phyloP scores from a whole-genome alignment of 208 protist species.

The Entamoeba moshkovskii region DNA sequence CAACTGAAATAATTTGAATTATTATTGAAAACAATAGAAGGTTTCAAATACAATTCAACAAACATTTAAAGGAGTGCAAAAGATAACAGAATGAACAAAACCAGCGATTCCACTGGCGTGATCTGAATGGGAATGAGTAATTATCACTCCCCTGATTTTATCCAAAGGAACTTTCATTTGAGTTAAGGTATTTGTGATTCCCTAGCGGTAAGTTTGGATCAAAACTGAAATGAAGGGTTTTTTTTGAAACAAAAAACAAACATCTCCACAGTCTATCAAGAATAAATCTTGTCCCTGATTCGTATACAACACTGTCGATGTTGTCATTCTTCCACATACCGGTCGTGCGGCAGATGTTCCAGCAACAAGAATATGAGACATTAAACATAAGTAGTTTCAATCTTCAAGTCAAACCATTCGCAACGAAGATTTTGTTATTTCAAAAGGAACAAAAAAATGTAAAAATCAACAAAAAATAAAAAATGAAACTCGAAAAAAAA shows the following conservation, averaged over 20 bases:
- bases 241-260: background rate
- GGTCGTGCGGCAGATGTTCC: background rate
- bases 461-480: too few species aligned
- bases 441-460: too few species aligned
- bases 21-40: too few species aligned
- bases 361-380: background rate
- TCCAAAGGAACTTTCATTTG: background rate
- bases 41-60: too few species aligned
- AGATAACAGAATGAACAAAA: background rate
- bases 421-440: too few species aligned
- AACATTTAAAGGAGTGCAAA: background rate
- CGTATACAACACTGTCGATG: background rate
- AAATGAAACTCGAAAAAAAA: too few species aligned
- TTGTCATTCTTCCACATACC: background rate
- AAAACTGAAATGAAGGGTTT: background rate
- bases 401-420: too few species aligned
- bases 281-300: background rate
- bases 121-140: background rate
- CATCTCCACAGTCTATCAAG: background rate
- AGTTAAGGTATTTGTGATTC: background rate
- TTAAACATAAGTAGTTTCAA: too few species aligned
- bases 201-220: background rate
- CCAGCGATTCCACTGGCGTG: background rate
- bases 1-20: too few species aligned
- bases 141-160: background rate